These are phyloP conservation scores for Podospora comata DNA, from an alignment of 495 filamentous ascomycete genomes.

Conservation along the genomic window DNA sequence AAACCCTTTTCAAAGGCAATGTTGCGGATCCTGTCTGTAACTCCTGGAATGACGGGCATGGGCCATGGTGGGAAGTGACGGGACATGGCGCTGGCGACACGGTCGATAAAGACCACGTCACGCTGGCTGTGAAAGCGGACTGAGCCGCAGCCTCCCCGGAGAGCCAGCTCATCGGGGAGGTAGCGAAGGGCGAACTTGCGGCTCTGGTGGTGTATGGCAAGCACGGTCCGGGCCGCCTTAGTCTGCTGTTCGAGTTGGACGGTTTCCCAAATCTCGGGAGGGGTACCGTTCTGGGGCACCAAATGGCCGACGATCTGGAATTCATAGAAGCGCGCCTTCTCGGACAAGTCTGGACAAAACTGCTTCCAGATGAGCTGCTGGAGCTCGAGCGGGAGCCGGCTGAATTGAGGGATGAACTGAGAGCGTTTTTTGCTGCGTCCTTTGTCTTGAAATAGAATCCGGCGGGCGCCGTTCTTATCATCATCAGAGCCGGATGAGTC, in stretches of 20 bases:
- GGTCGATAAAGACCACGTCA: slow-evolving; percentile 31
- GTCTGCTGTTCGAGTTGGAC: slow-evolving; percentile 30
- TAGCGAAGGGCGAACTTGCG: slow-evolving; percentile 30
- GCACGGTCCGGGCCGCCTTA: slow-evolving; percentile 28
- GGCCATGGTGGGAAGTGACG: background rate
- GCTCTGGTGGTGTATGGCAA: slow-evolving; percentile 35
- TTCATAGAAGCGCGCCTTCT: slow-evolving; percentile 12
- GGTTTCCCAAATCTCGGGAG: slow-evolving; percentile 16
- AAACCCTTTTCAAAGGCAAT: slow-evolving; percentile 19
- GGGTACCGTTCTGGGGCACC: background rate
- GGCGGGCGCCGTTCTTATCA: background rate
- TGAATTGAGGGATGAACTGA: slow-evolving; percentile 39
- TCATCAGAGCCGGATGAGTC: slow-evolving; percentile 1
- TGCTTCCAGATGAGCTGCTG: slow-evolving; percentile 41
- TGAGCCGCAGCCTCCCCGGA: slow-evolving; percentile 13
- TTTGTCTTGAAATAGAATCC: background rate
- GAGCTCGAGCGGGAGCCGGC: slow-evolving; percentile 38
- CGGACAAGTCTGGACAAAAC: slow-evolving; percentile 37
- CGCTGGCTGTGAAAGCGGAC: slow-evolving; percentile 34
- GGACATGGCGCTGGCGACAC: background rate
- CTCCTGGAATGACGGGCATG: slow-evolving; percentile 5
- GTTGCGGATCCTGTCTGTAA: slow-evolving; percentile 26
- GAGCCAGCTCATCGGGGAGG: slow-evolving; percentile 34
- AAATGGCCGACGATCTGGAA: background rate
- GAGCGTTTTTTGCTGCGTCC: background rate